phyloP scores from a whole-genome alignment of 148 eudicot genomes.

The Rhododendron griersonianum region DNA sequence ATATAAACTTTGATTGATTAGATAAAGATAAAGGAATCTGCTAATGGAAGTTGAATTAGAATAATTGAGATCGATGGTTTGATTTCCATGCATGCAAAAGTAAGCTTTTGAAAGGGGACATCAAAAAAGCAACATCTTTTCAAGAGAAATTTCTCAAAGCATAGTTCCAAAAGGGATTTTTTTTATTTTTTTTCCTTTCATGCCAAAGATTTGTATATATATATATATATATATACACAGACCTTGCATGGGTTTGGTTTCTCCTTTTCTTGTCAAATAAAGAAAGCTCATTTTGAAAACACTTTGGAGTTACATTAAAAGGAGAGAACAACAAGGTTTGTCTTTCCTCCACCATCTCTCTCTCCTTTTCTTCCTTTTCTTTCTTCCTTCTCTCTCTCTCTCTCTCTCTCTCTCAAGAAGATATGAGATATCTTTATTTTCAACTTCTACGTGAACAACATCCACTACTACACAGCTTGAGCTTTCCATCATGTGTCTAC shows the following conservation, averaged over 20 bases:
- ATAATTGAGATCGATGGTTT: neutral
- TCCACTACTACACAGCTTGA: neutral
- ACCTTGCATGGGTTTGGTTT: neutral
- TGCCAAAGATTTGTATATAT: neutral
- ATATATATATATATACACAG: neutral
- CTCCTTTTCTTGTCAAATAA: slow-evolving; percentile 2
- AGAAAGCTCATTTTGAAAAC: slow-evolving; percentile 12
- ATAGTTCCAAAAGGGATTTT: slow-evolving; percentile 8
- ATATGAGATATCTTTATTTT: neutral
- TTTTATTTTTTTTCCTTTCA: neutral
- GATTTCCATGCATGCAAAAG: slow-evolving; percentile 9
- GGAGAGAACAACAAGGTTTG: slow-evolving; percentile 17
- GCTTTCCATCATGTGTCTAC: neutral
- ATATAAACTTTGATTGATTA: neutral
- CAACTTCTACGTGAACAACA: slow-evolving; percentile 1
- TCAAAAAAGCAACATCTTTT: slow-evolving; percentile 14
- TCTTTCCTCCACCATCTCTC: slow-evolving; percentile 11
- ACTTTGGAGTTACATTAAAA: slow-evolving; percentile 28
- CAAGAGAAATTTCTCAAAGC: slow-evolving; percentile 9
- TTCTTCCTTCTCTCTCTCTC: too few species aligned
- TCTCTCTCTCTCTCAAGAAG: neutral
- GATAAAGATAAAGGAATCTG: neutral
- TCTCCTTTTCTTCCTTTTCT: neutral
- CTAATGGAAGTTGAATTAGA: slow-evolving; percentile 5
- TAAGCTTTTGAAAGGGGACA: neutral